phyloP scores from a whole-genome alignment of 768 basidiomycete genomes.

The Pholiota molesta region DNA sequence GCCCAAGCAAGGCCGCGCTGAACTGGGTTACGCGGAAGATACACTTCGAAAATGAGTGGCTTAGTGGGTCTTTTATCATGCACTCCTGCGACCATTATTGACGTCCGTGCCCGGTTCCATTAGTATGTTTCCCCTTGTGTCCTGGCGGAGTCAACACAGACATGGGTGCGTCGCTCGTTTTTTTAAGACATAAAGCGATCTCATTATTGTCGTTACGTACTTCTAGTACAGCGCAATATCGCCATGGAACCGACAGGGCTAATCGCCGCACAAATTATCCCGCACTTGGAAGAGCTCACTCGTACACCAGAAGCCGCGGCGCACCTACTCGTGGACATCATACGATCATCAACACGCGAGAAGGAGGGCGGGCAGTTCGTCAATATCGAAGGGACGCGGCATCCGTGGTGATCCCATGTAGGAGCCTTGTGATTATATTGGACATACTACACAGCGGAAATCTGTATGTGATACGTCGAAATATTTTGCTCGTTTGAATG shows the following conservation, averaged over 20 bases:
- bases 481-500: too few species aligned
- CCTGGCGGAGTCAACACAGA: background rate
- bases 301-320: background rate
- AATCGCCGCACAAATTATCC: background rate
- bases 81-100: background rate
- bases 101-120: background rate
- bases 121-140: background rate
- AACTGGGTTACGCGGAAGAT: conserved; percentile 11
- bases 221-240: background rate
- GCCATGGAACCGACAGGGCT: background rate
- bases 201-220: background rate
- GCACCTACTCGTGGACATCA: background rate
- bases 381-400: background rate
- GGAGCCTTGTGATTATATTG: too few species aligned
- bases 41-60: conserved; percentile 14
- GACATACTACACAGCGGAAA: too few species aligned
- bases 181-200: background rate
- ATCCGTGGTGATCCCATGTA: background rate
- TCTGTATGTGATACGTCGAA: too few species aligned
- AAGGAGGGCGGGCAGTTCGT: background rate
- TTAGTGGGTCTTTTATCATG: background rate
- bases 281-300: background rate
- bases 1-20: conserved; percentile 6
- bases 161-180: background rate
- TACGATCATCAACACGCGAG: background rate